Evolutionary conservation across 164 flowering plant genomes (phyloP), one percentile per base, ranked within the genome.

Genomic region (Aristolochia californica): DNA sequence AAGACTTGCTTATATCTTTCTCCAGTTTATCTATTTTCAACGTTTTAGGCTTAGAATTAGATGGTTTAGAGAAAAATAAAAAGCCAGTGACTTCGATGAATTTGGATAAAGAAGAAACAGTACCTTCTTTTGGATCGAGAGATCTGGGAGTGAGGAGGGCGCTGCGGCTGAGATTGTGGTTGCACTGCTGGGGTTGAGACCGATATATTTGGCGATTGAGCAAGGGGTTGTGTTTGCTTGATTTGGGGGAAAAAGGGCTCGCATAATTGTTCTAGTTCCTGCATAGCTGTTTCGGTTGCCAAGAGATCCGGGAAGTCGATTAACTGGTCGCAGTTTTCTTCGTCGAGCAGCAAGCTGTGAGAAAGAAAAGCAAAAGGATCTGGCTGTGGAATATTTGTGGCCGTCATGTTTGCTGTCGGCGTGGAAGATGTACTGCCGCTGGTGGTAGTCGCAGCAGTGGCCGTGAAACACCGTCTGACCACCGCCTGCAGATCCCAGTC

Each of bases 401-500:
- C n/a, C n/a, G n/a, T n/a, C n/a, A n/a, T n/a, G n/a, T n/a, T n/a
- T n/a, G n/a, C n/a, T n/a, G n/a, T n/a, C n/a, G n/a, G n/a, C n/a
- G 70, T 20, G 74, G 72, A 11, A 25, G 77, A 12, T 13, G 20
- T 1, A 2, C 14, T 55, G 43, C 28, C 26, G 44, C 38, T 15
- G 43, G 23, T 13, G 16, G 64, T 24, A 20, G 64, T 22, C 55
- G 73, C 40, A 54, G 68, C 11, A 28, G 68, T 10, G 48, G 60
- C 5, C 68, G 76, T 23, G 75, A 68, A 27, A 73, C 80, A 93
- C 64, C 99, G 78, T 62, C 96, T 79, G 70, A 93, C 99, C 67
- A 93, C 95, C 21, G 99, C 99, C 27, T 83, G 86, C 17, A 93
- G 82, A 75, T 83, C 99, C 99, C 99, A 93, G 56, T 87, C 91